phyloP scores from a whole-genome alignment of 2,329 filamentous ascomycete genomes.

The Stagonosporopsis tanaceti region DNA sequence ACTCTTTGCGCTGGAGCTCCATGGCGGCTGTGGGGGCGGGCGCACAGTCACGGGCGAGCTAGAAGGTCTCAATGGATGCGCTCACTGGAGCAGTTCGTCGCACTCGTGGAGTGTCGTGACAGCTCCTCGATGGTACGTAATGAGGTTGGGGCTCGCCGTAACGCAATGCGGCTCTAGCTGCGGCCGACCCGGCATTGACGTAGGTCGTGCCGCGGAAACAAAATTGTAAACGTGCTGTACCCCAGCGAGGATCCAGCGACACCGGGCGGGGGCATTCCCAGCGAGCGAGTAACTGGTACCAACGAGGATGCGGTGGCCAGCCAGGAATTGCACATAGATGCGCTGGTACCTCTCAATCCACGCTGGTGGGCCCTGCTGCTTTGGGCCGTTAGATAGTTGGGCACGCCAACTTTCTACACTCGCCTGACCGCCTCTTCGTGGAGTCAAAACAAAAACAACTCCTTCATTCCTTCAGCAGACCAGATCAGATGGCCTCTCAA shows the following conservation, averaged over 20 bases:
- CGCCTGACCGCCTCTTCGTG: constrained; percentile 19
- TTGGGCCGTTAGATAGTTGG: constrained; percentile 19
- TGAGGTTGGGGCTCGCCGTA: constrained; percentile 16
- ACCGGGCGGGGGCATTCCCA: constrained; percentile 9
- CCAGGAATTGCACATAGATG: constrained; percentile 7
- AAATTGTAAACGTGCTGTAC: constrained; percentile 10
- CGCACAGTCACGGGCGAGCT: constrained; percentile 36
- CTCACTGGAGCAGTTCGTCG: constrained; percentile 22
- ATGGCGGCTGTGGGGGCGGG: constrained; percentile 42
- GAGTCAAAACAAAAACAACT: constrained; percentile 10
- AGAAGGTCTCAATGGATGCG: constrained; percentile 5
- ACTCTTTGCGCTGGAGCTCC: constrained; percentile 84
- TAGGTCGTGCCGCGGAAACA: constrained; percentile 7
- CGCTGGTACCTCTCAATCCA: constrained; percentile 14
- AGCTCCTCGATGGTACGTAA: constrained; percentile 29
- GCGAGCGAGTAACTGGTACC: background rate
- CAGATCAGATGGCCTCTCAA: constrained; percentile 36
- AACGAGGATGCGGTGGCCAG: constrained; percentile 9
- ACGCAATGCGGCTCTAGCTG: constrained; percentile 15
- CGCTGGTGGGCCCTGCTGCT: constrained; percentile 18
- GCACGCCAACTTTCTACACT: constrained; percentile 15
- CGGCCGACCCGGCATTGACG: constrained; percentile 34
- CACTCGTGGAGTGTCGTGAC: constrained; percentile 40
- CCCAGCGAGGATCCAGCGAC: constrained; percentile 17
- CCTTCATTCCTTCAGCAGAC: constrained; percentile 7